These are phyloP conservation scores for Cryptococcus amylolentus DNA, from an alignment of 1,284 basidiomycete species.

Conservation along the genomic window DNA sequence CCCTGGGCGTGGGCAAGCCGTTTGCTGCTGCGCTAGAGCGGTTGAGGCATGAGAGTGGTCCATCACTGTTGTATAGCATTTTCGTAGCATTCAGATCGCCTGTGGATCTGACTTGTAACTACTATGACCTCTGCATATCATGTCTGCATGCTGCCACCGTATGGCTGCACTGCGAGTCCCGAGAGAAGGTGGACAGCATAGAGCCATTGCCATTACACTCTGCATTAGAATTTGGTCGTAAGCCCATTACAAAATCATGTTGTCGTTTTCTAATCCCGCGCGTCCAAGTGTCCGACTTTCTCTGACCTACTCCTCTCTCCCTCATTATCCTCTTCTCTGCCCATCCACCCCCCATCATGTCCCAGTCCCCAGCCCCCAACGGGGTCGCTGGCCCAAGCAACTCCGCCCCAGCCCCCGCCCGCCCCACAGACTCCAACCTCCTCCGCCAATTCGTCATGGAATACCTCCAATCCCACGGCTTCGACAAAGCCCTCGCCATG, in stretches of 20 bases:
- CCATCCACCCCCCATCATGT: conserved; percentile 19
- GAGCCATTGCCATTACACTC: too few relatives aligned
- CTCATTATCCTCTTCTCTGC: background rate
- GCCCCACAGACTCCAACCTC: conserved; percentile 26
- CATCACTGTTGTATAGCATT: background rate
- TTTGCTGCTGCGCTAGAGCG: background rate
- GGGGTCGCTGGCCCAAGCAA: conserved; percentile 24
- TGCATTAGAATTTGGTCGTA: too few relatives aligned
- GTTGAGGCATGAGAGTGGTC: background rate
- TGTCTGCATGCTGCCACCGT: too few relatives aligned
- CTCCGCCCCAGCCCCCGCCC: conserved; percentile 1
- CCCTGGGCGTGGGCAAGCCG: conserved; percentile 17
- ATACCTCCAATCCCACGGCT: conserved; percentile 78
- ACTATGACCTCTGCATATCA: too few relatives aligned
- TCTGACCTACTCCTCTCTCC: background rate
- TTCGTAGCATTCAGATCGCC: too few relatives aligned
- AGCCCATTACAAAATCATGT: too few relatives aligned
- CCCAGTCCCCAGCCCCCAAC: conserved; percentile 24
- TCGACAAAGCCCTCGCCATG: conserved; percentile 69
- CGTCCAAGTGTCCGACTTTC: too few relatives aligned
- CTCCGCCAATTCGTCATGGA: conserved; percentile 65
- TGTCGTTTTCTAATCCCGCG: too few relatives aligned
- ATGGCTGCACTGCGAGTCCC: too few relatives aligned
- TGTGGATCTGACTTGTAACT: too few relatives aligned
- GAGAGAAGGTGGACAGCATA: too few relatives aligned